Evolutionary conservation across 805 yeast genomes (phyloP), one percentile per base, ranked within the genome.

Genomic region (Nakazawaea wickerhamii): DNA sequence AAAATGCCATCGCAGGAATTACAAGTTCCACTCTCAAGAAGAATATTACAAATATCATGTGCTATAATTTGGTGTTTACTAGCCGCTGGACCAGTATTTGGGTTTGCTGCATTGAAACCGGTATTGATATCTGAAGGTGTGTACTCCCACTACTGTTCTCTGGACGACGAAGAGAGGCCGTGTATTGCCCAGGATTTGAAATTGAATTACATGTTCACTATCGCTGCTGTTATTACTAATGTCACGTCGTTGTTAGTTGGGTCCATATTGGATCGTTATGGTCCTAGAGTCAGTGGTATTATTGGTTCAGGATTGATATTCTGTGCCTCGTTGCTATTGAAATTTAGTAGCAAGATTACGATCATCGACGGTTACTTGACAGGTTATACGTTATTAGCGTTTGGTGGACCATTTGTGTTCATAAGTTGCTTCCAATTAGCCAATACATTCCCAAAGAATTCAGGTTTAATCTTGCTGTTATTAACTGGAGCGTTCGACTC

Each of bases 401-500:
- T 88, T 44, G 96, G 95, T 5, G 97, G 98, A 4, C 98, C 98
- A 8, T 89, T 90, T 64, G 90, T 84, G 17, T 90, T 86, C 58
- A 89, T 91, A 45, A 82, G 95, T 14, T 79, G 88, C 48, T 89
- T 90, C 71, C 97, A 90, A 55, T 68, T 90, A 58, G 85, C 96
- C 5, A 90, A 89, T 58, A 75, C 85, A 21, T 86, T 89, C 63
- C 96, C 96, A 2, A 74, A 75, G 32, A 77, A 76, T 53, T 83
- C 95, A 4, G 96, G 96, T 0, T 71, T 85, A 36, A 70, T 89
- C 17, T 64, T 89, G 50, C 95, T 96, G 0, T 61, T 87, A 14
- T 64, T 90, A 39, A 87, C 96, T 0, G 97, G 97, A n/a, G 89
- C 96, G 0, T 89, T 90, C 57, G 97, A 91, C 60, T 73, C 95